Evolutionary conservation across 2,329 filamentous ascomycete species (phyloP), one percentile per base, ranked within the genome.

Genomic region (Lachnellula hyalina): DNA sequence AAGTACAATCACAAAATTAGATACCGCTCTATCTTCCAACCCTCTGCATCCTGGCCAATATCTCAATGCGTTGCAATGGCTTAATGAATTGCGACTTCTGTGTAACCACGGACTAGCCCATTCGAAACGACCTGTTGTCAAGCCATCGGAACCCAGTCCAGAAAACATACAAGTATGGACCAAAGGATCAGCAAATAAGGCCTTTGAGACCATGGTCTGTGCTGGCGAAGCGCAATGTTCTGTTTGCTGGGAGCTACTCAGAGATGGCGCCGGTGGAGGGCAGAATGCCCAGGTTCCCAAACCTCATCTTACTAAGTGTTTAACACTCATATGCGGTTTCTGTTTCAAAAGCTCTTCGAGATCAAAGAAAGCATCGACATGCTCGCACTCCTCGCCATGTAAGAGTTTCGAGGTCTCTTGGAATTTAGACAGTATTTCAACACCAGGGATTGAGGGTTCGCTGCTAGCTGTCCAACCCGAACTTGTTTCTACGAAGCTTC

Each of bases 21-120:
- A 74, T 2, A 69, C 74, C 11, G 69, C 69, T 4, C 49, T 75
- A 0, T 52, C 63, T 0, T 47, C 57, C 0, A 62, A 64, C 0
- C 44, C 50, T 0, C 45, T 55, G 0, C 55, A 55, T 5, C 21
- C 61, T 0, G 60, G 60, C 0, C 56, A 65, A 1, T 77, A 71
- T 46, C 65, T 73, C 9, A 78, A 75, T 44, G 71, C 73, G 1
- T 57, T 80, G 1, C 72, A 76, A 54, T 68, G 71, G 42, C 76
- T 80, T 32, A 73, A 79, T 28, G 65, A 68, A 0, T 61, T 80
- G 53, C 66, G 77, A 1, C 63, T 77, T 15, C 64, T 79, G 3
- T 80, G 77, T 36, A 74, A 78, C 45, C 61, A 78, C 0, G 77
- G 78, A 0, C 49, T 74, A 0, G 61, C 69, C n/a, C 77, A 76